Percentiles rank a stretch among this genome's conserved stretches.
Conservation (phyloP, 345 rosid species). For the Dovyalis caffra region DNA sequence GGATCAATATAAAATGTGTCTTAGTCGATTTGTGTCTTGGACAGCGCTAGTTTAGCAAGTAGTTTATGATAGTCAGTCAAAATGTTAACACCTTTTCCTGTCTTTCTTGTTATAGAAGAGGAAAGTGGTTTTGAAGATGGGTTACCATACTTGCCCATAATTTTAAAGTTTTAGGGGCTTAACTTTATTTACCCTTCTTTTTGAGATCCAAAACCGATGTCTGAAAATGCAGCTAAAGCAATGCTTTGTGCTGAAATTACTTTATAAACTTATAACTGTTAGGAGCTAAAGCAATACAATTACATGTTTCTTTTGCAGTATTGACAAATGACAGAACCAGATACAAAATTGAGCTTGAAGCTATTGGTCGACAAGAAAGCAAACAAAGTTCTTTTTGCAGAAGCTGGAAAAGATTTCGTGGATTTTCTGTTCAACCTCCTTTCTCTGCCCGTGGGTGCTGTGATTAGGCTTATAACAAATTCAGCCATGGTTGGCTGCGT, state of each 20-base stretch:
- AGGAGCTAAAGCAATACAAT: too few relatives aligned
- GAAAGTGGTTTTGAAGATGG: background rate
- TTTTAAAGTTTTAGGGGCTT: too few relatives aligned
- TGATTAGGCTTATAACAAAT: background rate
- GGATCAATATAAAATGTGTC: too few relatives aligned
- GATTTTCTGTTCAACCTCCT: constrained; percentile 31
- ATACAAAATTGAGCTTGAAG: constrained; percentile 6
- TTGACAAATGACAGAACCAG: background rate
- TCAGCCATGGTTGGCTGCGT: constrained; percentile 15
- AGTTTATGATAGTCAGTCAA: too few relatives aligned
- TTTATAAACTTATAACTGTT: too few relatives aligned
- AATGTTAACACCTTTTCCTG: background rate
- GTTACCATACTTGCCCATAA: background rate
- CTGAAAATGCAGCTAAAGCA: background rate
- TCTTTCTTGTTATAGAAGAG: background rate
- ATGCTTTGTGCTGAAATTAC: too few relatives aligned
- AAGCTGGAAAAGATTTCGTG: constrained; percentile 33
- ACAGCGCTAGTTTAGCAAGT: too few relatives aligned
- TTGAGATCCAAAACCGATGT: background rate
- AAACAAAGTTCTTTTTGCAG: constrained; percentile 22
- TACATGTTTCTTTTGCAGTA: background rate
- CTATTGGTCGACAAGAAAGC: constrained; percentile 11
- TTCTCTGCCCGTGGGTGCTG: constrained; percentile 19
- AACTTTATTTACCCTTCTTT: too few relatives aligned
- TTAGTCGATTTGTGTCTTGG: too few relatives aligned